Conservation (phyloP, 768 basidiomycete genomes). For the Tubosaeta sp. region DNA sequence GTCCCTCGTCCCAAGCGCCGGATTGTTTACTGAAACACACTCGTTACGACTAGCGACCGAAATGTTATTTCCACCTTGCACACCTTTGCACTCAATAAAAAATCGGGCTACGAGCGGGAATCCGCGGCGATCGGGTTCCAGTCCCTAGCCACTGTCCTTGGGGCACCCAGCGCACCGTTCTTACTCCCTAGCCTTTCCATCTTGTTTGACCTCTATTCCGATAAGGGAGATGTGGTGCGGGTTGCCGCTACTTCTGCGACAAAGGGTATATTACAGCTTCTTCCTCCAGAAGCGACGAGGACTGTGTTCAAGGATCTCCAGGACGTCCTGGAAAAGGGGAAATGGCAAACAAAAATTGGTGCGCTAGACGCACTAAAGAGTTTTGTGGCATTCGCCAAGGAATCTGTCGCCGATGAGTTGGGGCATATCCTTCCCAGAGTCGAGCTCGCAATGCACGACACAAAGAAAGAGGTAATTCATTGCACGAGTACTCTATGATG, state of each 20-base stretch:
- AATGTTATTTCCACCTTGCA: slow-evolving; percentile 63
- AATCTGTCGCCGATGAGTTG: slow-evolving; percentile 78
- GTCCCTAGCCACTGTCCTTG: slow-evolving; percentile 66
- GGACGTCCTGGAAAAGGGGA: slow-evolving; percentile 73
- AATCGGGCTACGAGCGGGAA: slow-evolving; percentile 86
- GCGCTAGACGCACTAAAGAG: slow-evolving; percentile 80
- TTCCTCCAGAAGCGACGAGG: slow-evolving; percentile 77
- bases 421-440: slow-evolving; percentile 80
- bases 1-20: slow-evolving; percentile 17
- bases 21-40: slow-evolving; percentile 13
- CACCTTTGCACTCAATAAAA: slow-evolving; percentile 72
- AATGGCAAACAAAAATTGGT: slow-evolving; percentile 95
- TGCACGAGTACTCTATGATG: slow-evolving; percentile 11
- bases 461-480: slow-evolving; percentile 75
- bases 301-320: slow-evolving; percentile 67
- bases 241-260: slow-evolving; percentile 73
- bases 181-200: slow-evolving; percentile 73
- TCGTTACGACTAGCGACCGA: slow-evolving; percentile 44
- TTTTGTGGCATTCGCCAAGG: slow-evolving; percentile 65
- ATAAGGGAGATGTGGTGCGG: slow-evolving; percentile 92
- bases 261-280: slow-evolving; percentile 79
- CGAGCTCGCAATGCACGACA: slow-evolving; percentile 92
- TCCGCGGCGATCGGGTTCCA: slow-evolving; percentile 79
- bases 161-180: slow-evolving; percentile 65
- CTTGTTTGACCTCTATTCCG: slow-evolving; percentile 82